A percentile compares a stretch with the other conserved stretches of the same genome.
Conservation (phyloP, 139 green algal genomes). For the Haematococcus sp. region DNA sequence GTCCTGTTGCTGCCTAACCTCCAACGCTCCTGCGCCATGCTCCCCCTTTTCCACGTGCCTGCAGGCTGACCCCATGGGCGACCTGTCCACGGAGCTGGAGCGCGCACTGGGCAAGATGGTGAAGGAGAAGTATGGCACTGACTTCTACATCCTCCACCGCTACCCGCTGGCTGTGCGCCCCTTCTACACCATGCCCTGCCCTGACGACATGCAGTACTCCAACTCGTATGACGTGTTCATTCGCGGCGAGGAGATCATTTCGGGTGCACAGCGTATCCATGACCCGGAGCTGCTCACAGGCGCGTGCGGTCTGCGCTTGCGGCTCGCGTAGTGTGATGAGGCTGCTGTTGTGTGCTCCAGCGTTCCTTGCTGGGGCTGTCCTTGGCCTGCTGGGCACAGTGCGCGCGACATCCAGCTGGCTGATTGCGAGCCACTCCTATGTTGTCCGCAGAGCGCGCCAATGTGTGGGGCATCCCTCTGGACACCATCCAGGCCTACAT, state of each 20-base stretch:
- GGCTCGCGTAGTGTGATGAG: too few relatives aligned
- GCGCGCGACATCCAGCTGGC: too few relatives aligned
- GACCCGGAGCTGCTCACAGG: constrained; percentile 83
- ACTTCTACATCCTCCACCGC: constrained; percentile 97
- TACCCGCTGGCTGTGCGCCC: constrained; percentile 76
- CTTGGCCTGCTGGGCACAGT: too few relatives aligned
- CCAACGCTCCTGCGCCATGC: neutral
- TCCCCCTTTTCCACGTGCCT: neutral
- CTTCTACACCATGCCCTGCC: constrained; percentile 99
- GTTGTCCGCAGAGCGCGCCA: constrained; percentile 55
- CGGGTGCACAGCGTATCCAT: constrained; percentile 92
- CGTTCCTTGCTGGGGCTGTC: too few relatives aligned
- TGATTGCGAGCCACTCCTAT: too few relatives aligned
- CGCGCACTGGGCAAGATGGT: constrained; percentile 85
- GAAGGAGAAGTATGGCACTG: constrained; percentile 91
- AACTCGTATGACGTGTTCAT: constrained; percentile 99
- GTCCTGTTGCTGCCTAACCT: neutral
- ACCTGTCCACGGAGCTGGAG: constrained; percentile 94
- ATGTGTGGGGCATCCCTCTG: constrained; percentile 68
- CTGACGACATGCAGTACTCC: constrained; percentile 81
- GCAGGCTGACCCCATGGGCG: constrained; percentile 79
- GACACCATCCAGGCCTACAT: constrained; percentile 91
- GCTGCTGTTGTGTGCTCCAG: too few relatives aligned
- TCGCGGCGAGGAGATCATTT: constrained; percentile 98
- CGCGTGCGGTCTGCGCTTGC: constrained; percentile 4